phyloP scores from a whole-genome alignment of 305 asterid genomes.

The Fraxinus platypoda region DNA sequence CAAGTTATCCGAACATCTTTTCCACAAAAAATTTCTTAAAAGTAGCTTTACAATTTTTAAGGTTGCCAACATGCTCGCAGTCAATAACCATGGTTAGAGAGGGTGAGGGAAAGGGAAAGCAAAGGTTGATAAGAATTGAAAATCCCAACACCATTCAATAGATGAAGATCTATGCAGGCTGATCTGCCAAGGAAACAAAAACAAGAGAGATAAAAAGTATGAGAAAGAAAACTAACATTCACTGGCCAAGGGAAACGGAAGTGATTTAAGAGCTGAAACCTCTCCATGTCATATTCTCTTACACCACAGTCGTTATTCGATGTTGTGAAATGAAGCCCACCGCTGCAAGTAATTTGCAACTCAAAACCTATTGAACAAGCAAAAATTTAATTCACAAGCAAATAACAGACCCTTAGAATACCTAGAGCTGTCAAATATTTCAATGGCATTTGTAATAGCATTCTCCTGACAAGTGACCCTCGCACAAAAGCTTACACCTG shows the following conservation, averaged over 20 bases:
- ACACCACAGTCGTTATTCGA: conserved; percentile 67
- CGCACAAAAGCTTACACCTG: conserved; percentile 73
- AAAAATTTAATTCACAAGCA: conserved; percentile 8
- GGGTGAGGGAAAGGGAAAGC: neutral
- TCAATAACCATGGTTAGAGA: neutral
- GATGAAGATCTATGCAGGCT: neutral
- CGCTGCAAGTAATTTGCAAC: conserved; percentile 38
- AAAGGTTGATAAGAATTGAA: neutral
- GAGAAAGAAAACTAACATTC: conserved; percentile 44
- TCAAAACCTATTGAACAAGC: neutral
- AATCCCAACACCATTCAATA: no score
- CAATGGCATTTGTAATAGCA: conserved; percentile 72
- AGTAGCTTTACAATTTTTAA: neutral
- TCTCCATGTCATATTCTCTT: conserved; percentile 72
- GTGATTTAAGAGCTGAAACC: conserved; percentile 63
- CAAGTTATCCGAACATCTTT: neutral
- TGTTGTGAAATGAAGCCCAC: conserved; percentile 55
- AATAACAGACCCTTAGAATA: conserved; percentile 22
- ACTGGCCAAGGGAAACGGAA: conserved; percentile 80
- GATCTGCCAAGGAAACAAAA: neutral
- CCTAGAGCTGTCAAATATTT: conserved; percentile 54
- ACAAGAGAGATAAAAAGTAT: neutral
- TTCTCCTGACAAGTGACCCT: conserved; percentile 63
- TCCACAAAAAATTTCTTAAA: neutral
- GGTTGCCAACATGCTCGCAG: neutral